A percentile compares a stretch with the other conserved stretches of the same genome.
These are phyloP conservation scores for Scutellaria minor DNA, from an alignment of 257 asterid species.

Conservation along the genomic window DNA sequence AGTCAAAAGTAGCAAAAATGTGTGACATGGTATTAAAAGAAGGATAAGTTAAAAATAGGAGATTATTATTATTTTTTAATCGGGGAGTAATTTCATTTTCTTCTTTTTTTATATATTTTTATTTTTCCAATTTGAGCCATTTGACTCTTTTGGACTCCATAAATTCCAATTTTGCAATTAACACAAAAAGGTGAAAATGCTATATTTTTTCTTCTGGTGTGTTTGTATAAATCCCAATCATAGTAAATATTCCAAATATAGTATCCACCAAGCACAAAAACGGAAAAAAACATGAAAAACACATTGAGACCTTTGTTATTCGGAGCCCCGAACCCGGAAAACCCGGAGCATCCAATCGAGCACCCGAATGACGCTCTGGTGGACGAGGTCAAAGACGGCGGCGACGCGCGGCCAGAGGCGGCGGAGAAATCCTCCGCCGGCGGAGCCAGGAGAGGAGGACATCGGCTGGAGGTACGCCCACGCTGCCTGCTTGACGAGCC, in stretches of 20 bases:
- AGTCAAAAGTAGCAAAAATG: slow-evolving; percentile 29
- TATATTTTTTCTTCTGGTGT: background rate
- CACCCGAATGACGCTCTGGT: slow-evolving; percentile 42
- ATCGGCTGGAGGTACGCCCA: slow-evolving; percentile 97
- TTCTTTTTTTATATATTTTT: background rate
- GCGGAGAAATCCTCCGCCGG: slow-evolving; percentile 45
- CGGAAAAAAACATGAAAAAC: background rate
- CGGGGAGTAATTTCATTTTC: background rate
- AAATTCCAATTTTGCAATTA: slow-evolving; percentile 14
- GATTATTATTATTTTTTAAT: background rate
- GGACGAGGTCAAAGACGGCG: slow-evolving; percentile 45
- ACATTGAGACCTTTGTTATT: slow-evolving; percentile 40
- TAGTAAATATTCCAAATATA: background rate
- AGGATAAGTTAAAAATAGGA: background rate
- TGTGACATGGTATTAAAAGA: background rate
- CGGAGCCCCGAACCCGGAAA: slow-evolving; percentile 46
- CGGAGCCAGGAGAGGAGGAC: slow-evolving; percentile 63
- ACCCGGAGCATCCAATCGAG: slow-evolving; percentile 58
- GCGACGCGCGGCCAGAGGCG: slow-evolving; percentile 45
- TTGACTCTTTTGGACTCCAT: background rate
- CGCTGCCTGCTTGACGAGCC: slow-evolving; percentile 90
- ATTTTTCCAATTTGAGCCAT: background rate
- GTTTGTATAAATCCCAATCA: slow-evolving; percentile 17
- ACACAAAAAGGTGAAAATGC: slow-evolving; percentile 20
- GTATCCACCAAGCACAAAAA: no score